Percentiles rank a stretch among this genome's conserved stretches.
Conservation (phyloP, 83 land plant species). For the Picea engelmannii region DNA sequence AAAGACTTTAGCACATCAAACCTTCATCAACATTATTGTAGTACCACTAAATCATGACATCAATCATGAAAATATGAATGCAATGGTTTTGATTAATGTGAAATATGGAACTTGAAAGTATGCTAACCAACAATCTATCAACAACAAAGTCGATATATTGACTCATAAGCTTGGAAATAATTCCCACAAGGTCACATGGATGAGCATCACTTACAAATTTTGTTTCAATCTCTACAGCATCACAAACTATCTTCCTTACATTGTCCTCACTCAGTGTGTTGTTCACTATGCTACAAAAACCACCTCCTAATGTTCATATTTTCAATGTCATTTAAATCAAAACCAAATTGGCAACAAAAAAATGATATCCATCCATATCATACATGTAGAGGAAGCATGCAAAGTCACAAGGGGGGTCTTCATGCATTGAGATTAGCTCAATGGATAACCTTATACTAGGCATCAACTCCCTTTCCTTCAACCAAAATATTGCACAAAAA, state of each 20-base stretch:
- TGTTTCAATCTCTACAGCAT: constrained; percentile 58
- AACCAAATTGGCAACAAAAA: neutral
- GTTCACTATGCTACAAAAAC: constrained; percentile 26
- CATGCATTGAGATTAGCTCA: no score
- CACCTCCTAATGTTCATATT: no score
- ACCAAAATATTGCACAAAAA: constrained; percentile 88
- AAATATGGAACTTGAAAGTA: neutral
- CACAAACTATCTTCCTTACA: constrained; percentile 43
- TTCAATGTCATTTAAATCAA: no score
- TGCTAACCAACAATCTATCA: no score
- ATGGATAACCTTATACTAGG: constrained; percentile 87
- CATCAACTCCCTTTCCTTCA: constrained; percentile 87
- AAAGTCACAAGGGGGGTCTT: no score
- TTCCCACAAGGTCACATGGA: constrained; percentile 55
- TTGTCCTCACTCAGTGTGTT: constrained; percentile 32
- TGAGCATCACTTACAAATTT: constrained; percentile 60
- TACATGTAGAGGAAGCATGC: no score
- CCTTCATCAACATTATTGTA: neutral
- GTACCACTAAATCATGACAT: no score
- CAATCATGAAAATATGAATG: no score
- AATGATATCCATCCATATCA: neutral
- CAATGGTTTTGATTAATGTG: neutral
- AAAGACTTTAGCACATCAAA: constrained; percentile 26
- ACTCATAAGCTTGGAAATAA: constrained; percentile 46
- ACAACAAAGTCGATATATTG: constrained; percentile 63